Evolutionary conservation across 164 flowering plant species (phyloP), one percentile per base, ranked within the genome.

Genomic region (Santalum album): DNA sequence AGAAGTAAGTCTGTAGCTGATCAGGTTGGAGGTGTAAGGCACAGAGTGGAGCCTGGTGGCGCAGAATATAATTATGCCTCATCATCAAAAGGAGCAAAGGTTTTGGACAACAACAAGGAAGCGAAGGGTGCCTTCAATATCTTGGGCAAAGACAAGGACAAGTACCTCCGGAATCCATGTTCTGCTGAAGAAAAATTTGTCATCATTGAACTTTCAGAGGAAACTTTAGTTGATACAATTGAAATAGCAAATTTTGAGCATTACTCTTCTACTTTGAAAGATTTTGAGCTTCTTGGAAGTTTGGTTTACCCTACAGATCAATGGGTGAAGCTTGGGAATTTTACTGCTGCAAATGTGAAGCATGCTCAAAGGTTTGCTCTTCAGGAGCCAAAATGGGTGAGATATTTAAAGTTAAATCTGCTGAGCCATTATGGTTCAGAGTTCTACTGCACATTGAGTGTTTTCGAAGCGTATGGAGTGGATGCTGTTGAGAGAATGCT

Each of bases 401-500:
- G 95, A 56, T 94, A 90, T 71, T 49, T 90, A 12, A 94, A 80
- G 63, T 57, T 94, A 54, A 76, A 86, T 65, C 63, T 90, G 56
- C 65, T 82, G 17, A 83, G 83, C 67, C 99, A 94, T 74, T 72
- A 94, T 67, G 97, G 99, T 35, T 66, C 87, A 4, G 99, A 87
- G 58, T 94, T 94, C 59, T 94, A 94, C 50, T 94, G 99, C 63
- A 94, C 99, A 23, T 59, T 94, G 40, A 94, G 97, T 65, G 60
- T 73, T 42, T 42, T 94, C 38, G 90, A 84, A 64, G 85, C 87
- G n/a, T 90, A 79, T 71, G 99, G 99, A 36, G 86, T 94, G 47
- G 99, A 94, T 75, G 97, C 95, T 49, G 83, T 94, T 58, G 99
- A 94, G 69, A 49, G 78, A 55, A 94, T 90, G 97, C 78, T 94